Percentiles rank a stretch among this genome's conserved stretches.
Evolutionary conservation across 192 early-diverging fungal species (phyloP).

Genomic region (Rhizophlyctis rosea): DNA sequence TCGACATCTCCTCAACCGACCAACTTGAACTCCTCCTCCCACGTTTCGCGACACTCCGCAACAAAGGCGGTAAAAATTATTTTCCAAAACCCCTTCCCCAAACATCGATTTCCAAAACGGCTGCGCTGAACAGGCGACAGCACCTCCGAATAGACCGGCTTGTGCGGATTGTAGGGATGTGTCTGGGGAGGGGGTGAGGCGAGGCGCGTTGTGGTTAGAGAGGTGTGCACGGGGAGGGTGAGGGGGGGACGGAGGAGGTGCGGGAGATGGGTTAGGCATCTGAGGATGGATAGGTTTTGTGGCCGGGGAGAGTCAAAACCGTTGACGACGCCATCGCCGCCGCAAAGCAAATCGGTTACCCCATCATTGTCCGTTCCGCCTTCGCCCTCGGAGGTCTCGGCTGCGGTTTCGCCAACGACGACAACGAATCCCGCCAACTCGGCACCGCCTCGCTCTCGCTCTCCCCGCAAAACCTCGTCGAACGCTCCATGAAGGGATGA

Average conservation of each 20-base stretch:
- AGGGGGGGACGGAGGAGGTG: conserved; percentile 20
- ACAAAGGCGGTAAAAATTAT: conserved; percentile 6
- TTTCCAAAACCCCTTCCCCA: background rate
- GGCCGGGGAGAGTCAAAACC: conserved; percentile 43
- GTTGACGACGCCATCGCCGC: conserved; percentile 84
- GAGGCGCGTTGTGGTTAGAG: background rate
- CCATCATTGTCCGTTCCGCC: conserved; percentile 92
- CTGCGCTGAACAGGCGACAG: background rate
- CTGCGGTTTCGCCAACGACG: conserved; percentile 86
- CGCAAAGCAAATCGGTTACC: conserved; percentile 83
- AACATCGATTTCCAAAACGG: conserved; percentile 11
- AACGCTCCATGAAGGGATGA: conserved; percentile 97
- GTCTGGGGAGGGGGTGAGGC: conserved; percentile 4
- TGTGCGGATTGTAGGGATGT: conserved; percentile 17
- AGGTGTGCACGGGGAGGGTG: background rate
- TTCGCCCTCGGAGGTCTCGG: conserved; percentile 96
- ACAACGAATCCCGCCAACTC: conserved; percentile 68
- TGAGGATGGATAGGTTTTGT: conserved; percentile 36
- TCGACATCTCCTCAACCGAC: too few relatives aligned
- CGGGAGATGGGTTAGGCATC: conserved; percentile 37
- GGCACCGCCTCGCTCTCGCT: conserved; percentile 82
- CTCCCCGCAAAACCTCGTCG: conserved; percentile 91
- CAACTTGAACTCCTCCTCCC: too few relatives aligned
- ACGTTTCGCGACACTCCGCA: too few relatives aligned
- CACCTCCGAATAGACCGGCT: background rate